Conservation (phyloP, 164 flowering plant species). For the Annona squamosa region DNA sequence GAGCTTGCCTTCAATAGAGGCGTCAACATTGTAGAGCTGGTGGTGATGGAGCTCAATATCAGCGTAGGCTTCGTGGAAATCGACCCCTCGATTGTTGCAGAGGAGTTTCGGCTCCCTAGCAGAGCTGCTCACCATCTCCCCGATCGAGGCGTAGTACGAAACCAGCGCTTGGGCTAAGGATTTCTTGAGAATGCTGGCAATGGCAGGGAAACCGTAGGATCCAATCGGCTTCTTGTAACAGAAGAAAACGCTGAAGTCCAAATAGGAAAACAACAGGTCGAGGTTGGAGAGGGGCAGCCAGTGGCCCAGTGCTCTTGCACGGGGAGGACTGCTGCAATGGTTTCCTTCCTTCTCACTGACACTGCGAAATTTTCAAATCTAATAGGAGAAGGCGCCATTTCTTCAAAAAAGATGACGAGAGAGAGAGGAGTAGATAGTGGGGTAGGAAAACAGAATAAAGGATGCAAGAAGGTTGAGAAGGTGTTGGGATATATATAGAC, state of each 20-base stretch:
- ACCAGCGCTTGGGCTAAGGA: slow-evolving; percentile 24
- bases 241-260: slow-evolving; percentile 38
- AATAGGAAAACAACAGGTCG: slow-evolving; percentile 36
- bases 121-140: slow-evolving; percentile 27
- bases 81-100: slow-evolving; percentile 43
- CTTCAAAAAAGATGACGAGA: neutral
- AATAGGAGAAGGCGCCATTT: no score
- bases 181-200: slow-evolving; percentile 16
- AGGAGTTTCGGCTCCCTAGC: slow-evolving; percentile 32
- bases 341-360: slow-evolving; percentile 16
- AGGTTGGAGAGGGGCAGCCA: slow-evolving; percentile 46
- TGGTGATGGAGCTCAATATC: slow-evolving; percentile 27
- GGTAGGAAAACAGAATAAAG: neutral
- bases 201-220: slow-evolving; percentile 2
- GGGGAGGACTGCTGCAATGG: slow-evolving; percentile 31
- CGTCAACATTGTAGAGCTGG: slow-evolving; percentile 33
- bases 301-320: no score
- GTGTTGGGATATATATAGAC: neutral
- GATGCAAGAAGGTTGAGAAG: neutral
- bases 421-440: neutral
- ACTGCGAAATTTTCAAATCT: slow-evolving; percentile 17
- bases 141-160: slow-evolving; percentile 26
- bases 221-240: slow-evolving; percentile 20
- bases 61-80: slow-evolving; percentile 32
- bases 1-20: slow-evolving; percentile 32